Evolutionary conservation across 768 basidiomycete genomes (phyloP).

Genomic region (Tylopilus vinaceipallidus): DNA sequence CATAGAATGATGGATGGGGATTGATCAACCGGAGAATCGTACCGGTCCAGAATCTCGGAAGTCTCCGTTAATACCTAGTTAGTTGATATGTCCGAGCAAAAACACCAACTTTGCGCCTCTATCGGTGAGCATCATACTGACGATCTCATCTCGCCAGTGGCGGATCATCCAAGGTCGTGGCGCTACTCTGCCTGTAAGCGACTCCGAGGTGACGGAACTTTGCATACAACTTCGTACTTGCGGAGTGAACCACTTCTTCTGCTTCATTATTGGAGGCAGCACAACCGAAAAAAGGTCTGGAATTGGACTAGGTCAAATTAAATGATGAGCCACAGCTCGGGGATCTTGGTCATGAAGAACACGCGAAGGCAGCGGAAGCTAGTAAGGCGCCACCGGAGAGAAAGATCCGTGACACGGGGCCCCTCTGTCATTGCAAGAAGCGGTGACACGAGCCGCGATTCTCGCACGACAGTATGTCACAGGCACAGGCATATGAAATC

Average conservation of each 20-base stretch:
- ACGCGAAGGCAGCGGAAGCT: conserved; percentile 9
- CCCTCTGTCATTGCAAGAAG: conserved; percentile 13
- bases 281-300: background rate
- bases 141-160: conserved; percentile 13
- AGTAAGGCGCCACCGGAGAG: conserved; percentile 15
- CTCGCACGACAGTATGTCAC: conserved; percentile 13
- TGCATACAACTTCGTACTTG: background rate
- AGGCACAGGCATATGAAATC: background rate
- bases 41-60: background rate
- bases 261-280: background rate
- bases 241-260: background rate
- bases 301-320: background rate
- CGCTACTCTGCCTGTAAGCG: background rate
- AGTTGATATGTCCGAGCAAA: conserved; percentile 1
- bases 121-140: background rate
- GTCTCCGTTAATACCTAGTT: too few relatives aligned
- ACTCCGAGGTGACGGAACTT: background rate
- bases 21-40: background rate
- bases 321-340: background rate
- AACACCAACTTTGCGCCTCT: background rate
- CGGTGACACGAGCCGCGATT: conserved; percentile 2
- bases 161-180: conserved; percentile 13
- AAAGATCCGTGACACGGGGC: conserved; percentile 5
- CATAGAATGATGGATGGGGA: background rate
- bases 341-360: conserved; percentile 16